Conservation (phyloP, 345 rosid species). For the Bruguiera parviflora region DNA sequence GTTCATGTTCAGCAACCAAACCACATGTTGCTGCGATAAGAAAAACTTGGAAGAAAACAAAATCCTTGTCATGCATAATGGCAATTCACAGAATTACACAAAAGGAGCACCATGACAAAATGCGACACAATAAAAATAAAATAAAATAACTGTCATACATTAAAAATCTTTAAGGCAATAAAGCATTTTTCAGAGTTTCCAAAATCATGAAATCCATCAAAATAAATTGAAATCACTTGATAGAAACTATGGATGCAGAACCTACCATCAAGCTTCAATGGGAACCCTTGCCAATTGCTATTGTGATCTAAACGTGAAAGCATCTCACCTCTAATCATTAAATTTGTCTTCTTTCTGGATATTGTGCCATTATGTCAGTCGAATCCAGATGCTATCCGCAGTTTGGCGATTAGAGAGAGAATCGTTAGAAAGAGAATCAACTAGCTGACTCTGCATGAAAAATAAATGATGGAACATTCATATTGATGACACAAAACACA, state of each 20-base stretch:
- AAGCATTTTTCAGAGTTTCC: too few species aligned
- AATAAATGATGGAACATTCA: too few species aligned
- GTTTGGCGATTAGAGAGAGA: constrained; percentile 25
- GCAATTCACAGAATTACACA: too few species aligned
- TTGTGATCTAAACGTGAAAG: constrained; percentile 23
- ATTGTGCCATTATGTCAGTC: constrained; percentile 18
- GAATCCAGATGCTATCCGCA: constrained; percentile 18
- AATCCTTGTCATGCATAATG: too few species aligned
- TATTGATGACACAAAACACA: too few species aligned
- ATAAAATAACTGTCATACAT: too few species aligned
- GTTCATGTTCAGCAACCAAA: too few species aligned
- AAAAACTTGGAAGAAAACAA: too few species aligned
- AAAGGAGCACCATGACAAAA: too few species aligned
- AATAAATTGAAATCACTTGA: not conserved
- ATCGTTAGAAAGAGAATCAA: constrained; percentile 31
- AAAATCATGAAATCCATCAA: not conserved
- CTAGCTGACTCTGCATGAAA: constrained; percentile 29
- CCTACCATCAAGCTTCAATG: constrained; percentile 35
- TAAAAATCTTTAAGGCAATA: too few species aligned
- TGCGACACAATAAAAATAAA: too few species aligned
- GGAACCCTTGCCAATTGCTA: constrained; percentile 30
- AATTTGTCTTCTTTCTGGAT: constrained; percentile 14
- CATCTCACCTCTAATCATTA: constrained; percentile 20
- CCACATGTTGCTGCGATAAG: too few species aligned
- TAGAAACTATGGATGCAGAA: not conserved